Base-by-base conservation (phyloP, 139 green algal genomes). In the Spirogloea muscicola region DNA sequence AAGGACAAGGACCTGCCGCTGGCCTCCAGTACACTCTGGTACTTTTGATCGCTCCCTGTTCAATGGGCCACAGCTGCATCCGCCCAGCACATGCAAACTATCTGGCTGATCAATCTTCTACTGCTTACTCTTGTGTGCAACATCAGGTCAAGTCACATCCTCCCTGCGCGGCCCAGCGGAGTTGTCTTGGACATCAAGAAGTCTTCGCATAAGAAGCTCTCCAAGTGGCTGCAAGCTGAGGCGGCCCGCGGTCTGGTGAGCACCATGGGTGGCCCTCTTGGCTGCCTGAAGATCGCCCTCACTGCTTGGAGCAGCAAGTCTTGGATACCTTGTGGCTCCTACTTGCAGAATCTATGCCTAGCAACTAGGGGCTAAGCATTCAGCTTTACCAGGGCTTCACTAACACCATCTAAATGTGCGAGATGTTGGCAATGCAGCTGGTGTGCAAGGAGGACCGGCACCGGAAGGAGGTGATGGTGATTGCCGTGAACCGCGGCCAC, bases 141-240 rank as follows among this genome's bases (percentile, higher is more conserved):
- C 46, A 31, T 21, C 72, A 80, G 72, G 73, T 67, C 62, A 27
- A 66, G 74, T 55, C 68, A 82, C 51, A 61, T 82, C 21, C 46
- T 82, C 57, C 68, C 58, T 33, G 49, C 37, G n/a, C 66, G 75
- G 16, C 68, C 75, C 7, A 51, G 68, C 10, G 75, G 68, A 31
- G 73, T 16, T 18, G 27, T 46, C 18, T 27, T 82, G 33, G 75
- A 82, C 67, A 72, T 82, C 18, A 82, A 82, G 51, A 80, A 80
- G 49, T 80, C 75, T n/a, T 77, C 67, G 18, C 55, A 79, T 34
- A 82, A 82, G 61, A 82, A 82, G 48, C 57, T 82, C 9, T 73
- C 52, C 16, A 82, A 82, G 52, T 82, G 51, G 52, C 55, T 82
- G 18, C 68, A 81, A 13, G 31, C 48, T 3, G 59, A 76, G n/a